Percentiles rank a stretch among this genome's conserved stretches.
Evolutionary conservation across 257 asterid species (phyloP).

Genomic region (Ehretia macrophylla): DNA sequence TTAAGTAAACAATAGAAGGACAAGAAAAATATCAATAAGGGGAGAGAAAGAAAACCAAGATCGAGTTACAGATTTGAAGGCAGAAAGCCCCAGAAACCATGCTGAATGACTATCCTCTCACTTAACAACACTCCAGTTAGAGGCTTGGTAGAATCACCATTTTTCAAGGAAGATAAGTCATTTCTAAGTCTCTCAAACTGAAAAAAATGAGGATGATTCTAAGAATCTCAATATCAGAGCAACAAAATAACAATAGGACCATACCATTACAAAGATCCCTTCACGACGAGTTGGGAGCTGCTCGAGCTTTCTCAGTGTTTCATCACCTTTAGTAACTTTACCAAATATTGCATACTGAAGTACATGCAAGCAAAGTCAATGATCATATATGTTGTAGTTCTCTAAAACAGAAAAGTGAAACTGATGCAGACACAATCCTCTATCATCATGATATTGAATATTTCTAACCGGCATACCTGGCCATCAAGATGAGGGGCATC

Average conservation of each 20-base stretch:
- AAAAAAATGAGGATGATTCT: neutral
- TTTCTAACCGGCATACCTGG: constrained; percentile 36
- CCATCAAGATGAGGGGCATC: constrained; percentile 98
- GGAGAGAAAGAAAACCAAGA: too few species aligned
- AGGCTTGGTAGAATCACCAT: too few species aligned
- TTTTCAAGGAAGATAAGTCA: constrained; percentile 6
- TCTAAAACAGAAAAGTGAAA: neutral
- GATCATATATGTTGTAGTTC: neutral
- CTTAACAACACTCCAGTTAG: neutral
- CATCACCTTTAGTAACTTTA: constrained; percentile 90
- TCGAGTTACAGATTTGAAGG: too few species aligned
- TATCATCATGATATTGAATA: neutral
- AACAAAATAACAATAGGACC: constrained; percentile 6
- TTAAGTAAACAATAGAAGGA: too few species aligned
- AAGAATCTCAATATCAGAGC: constrained; percentile 2
- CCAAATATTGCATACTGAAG: constrained; percentile 94
- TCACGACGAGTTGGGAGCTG: constrained; percentile 78
- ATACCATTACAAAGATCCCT: constrained; percentile 97
- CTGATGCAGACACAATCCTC: constrained; percentile 2
- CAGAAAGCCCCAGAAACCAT: too few species aligned
- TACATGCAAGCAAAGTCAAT: constrained; percentile 14
- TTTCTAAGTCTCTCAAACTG: neutral
- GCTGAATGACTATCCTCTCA: too few species aligned
- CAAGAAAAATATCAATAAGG: too few species aligned
- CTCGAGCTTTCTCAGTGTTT: constrained; percentile 84